Percentiles rank a stretch among this genome's conserved stretches.
Conservation (phyloP, 2,329 filamentous ascomycete species). For the Ophiostoma himal-ulmi region DNA sequence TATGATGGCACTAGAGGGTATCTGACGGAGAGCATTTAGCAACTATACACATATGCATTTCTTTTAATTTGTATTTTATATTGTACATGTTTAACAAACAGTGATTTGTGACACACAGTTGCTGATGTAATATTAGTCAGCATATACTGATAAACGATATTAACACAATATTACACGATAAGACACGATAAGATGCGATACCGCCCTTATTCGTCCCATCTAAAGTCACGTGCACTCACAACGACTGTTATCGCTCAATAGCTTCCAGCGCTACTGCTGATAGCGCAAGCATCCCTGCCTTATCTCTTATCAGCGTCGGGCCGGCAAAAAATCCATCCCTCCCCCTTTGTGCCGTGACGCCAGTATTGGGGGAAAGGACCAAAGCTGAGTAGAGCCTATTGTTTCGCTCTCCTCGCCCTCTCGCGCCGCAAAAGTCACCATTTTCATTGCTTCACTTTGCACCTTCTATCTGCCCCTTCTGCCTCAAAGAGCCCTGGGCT, state of each 20-base stretch:
- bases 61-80: not conserved
- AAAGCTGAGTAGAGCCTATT: conserved; percentile 12
- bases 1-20: not conserved
- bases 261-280: not conserved
- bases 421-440: conserved; percentile 25
- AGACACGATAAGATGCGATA: not conserved
- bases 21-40: rapidly evolving
- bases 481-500: not conserved
- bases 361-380: conserved; percentile 17
- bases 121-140: not conserved
- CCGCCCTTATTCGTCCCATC: too few relatives aligned
- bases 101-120: not conserved
- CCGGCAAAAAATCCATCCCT: conserved; percentile 28
- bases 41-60: not conserved
- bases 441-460: conserved; percentile 15
- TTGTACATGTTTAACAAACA: not conserved
- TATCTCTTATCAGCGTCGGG: conserved; percentile 27
- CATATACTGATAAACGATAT: not conserved
- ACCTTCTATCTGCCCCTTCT: not conserved
- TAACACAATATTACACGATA: not conserved
- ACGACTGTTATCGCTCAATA: not conserved
- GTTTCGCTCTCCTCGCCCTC: conserved; percentile 17
- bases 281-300: conserved; percentile 16
- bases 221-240: not conserved
- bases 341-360: conserved; percentile 27